A percentile compares a stretch with the other conserved stretches of the same genome.
phyloP scores from a whole-genome alignment of 139 green algal genomes.

The Chlorella ohadii region DNA sequence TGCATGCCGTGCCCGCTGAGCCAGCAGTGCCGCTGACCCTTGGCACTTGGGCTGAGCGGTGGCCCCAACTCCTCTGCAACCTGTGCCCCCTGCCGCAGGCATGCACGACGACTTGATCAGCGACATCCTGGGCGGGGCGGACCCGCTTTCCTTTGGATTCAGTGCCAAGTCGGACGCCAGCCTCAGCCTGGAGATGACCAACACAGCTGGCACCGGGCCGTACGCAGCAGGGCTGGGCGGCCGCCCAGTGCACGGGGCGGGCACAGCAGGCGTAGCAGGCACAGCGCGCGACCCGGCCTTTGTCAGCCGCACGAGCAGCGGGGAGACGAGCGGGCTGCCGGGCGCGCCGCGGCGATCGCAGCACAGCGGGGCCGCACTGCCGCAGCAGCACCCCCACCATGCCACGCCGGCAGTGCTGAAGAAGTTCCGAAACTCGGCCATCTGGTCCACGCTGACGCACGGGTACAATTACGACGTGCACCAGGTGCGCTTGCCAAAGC shows the following conservation, averaged over 20 bases:
- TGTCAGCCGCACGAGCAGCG: not conserved
- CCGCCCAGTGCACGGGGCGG: not conserved
- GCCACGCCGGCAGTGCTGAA: not conserved
- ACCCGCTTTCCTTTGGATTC: slow-evolving; percentile 29
- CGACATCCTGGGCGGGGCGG: not conserved
- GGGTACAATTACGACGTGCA: slow-evolving; percentile 19
- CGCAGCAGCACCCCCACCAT: too few species aligned
- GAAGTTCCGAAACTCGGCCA: not conserved
- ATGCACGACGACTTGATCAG: slow-evolving; percentile 13
- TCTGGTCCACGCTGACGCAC: slow-evolving; percentile 18
- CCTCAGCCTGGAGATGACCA: not conserved
- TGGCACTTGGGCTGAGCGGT: too few species aligned
- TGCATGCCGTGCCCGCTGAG: too few species aligned
- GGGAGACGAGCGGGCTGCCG: not conserved
- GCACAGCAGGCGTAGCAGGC: not conserved
- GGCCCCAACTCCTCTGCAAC: too few species aligned
- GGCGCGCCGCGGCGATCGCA: not conserved
- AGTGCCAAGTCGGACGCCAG: not conserved
- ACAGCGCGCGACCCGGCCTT: not conserved
- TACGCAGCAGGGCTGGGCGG: not conserved
- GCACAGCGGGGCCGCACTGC: not conserved
- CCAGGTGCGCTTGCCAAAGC: too few species aligned
- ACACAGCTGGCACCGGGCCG: not conserved
- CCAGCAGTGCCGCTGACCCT: too few species aligned
- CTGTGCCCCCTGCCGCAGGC: not conserved